Base-by-base conservation (phyloP, 1,284 basidiomycete genomes). In the Ceratorhiza oryzae-sativae region DNA sequence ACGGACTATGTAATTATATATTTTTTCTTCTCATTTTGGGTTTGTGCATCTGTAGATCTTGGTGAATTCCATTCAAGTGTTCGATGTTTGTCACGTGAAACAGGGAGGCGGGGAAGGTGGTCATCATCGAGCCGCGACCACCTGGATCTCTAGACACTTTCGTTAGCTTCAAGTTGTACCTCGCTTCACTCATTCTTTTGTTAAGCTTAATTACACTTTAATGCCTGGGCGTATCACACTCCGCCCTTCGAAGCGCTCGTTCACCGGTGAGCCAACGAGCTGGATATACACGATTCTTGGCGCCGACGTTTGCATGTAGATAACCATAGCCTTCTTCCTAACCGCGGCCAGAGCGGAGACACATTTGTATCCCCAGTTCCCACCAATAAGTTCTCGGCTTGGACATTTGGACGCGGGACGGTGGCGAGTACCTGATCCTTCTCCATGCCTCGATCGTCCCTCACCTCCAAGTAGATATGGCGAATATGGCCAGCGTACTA, bases 401-500 rank as follows among this genome's bases (percentile, higher is more conserved):
- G 86, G 86, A 87, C 87, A 0, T 84, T 89, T 77, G 87, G 87
- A n/a, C 80, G 86, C 34, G 87, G 86, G 25, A 85, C 86, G 9
- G 87, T 88, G 71, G 87, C 82, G 71, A 36, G 81, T 77, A 39
- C 30, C n/a, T 39, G 18, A n/a, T 5, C 39, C 41, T 30, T 49
- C 36, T 42, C 18, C 8, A n/a, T 5, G 36, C 25, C 12, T 81
- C 9, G 32, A 39, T 15, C 23, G 30, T 45, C 55, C 46, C 80
- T 77, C 20, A 55, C 39, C 18, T 34, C 53, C 48, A 68, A 45
- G 34, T 76, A 88, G 87, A 82, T 89, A 15, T 88, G 87, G 86
- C 82, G 84, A 60, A 88, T 89, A 76, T 90, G 88, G 88, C 88
- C 87, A 0, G 87, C 88, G 87, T 89, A 1, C 75, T 88, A 12